Base-by-base conservation (phyloP, 2,329 filamentous ascomycete species). In the Thyridium curvatum region DNA sequence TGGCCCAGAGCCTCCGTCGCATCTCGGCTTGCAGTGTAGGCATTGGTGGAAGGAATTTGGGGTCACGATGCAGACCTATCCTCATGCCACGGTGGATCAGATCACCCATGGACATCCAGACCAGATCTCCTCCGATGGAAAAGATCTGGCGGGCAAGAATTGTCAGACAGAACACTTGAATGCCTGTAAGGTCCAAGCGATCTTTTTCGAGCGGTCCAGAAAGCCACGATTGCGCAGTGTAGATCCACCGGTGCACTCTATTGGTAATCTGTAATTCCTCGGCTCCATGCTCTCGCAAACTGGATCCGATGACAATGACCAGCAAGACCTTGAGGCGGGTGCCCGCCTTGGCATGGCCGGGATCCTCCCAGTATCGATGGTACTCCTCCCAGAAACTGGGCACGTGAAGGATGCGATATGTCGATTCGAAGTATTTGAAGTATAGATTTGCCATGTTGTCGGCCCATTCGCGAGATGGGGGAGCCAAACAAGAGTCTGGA, bases 351-450 rank as follows among this genome's bases (percentile, higher is more conserved):
- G 49, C 45, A 8, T 7, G 45, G 5, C 54, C 51, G 0, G 60
- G 53, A 3, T 59, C 9, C 4, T 59, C 51, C 72, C 72, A 77
- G 43, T 69, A 71, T 1, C 38, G 51, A 4, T 56, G 42, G 45
- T 76, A 79, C 8, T 74, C 66, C 15, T 55, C 46, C 61, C 64
- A 64, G 42, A 79, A 80, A 0, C 62, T 68, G 0, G 73, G 72
- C 4, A 59, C 51, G 39, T 79, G 74, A 0, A 79, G 50, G 33
- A 79, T 68, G 3, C 72, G 66, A 37, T 74, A 66, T 0, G 63
- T 61, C 2, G 61, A 65, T 42, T 76, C 75, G 41, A 72, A 76
- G 0, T 56, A 68, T 3, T 53, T 52, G 32, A 77, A 65, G 51
- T 79, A 80, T 1, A 68, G 45, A 2, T 50, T 41, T 7, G 63